Base-by-base conservation (phyloP, 306 rosid species). In the Vicia faba region DNA sequence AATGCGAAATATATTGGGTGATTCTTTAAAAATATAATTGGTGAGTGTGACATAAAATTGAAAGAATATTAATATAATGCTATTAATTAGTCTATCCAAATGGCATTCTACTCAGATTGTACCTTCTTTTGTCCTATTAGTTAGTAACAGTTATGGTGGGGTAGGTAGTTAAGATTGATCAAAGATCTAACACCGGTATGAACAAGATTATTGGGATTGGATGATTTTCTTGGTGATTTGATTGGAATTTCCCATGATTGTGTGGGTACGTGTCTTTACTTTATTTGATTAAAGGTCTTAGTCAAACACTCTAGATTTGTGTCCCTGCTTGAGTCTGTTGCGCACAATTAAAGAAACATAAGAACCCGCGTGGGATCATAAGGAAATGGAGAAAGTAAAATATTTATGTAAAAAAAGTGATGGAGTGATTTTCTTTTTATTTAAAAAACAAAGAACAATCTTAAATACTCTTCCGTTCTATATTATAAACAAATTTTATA, bases 91-190 rank as follows among this genome's bases (percentile, higher is more conserved):
- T n/a, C 29, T 26, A 41, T 13, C 10, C 45, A 28, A 60, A 58
- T 61, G 43, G 59, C 11, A 7, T 50, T 70, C 41, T 31, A 12
- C 28, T 51, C 29, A 31, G 45, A 40, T 66, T 51, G 46, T 57
- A 43, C 48, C 38, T 26, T 72, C 9, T 38, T 43, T 60, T 48
- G 55, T 74, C 70, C 38, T 8, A 67, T 55, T 69, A 28, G 82
- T 65, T 66, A n/a, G n/a, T n/a, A 63, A 73, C 78, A 68, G 83
- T 72, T 85, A 80, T 16, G 9, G 9, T 33, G 38, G 36, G 36
- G 35, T 15, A 0, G 89, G 80, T 78, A 1, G 89, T 77, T 77
- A 80, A 66, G 48, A 51, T 36, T 66, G 40, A 51, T 53, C 6
- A 61, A 68, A 35, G 45, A 43, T 69, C 76, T 79, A 57, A 35